Evolutionary conservation across 495 filamentous ascomycete genomes (phyloP).

Genomic region (Hapsidospora chrysogenum): DNA sequence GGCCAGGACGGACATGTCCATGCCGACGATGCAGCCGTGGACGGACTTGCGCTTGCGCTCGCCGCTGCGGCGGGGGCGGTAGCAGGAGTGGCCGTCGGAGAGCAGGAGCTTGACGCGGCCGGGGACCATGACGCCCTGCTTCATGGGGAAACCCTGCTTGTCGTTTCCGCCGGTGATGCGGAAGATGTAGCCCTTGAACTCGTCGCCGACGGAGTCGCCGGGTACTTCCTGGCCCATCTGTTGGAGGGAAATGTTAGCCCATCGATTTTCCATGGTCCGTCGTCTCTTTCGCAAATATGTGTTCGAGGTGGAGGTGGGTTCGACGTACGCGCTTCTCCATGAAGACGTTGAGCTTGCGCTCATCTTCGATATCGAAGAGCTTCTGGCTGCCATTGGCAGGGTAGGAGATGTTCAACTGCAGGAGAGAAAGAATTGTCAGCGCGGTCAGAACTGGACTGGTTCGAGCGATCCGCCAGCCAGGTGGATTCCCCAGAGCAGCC

Average conservation of each 20-base stretch:
- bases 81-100: slow-evolving; percentile 87
- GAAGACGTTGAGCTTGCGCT: slow-evolving; percentile 54
- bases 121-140: slow-evolving; percentile 98
- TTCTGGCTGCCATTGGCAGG: slow-evolving; percentile 98
- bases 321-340: slow-evolving; percentile 30
- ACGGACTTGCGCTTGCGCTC: slow-evolving; percentile 99
- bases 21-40: slow-evolving; percentile 92
- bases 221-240: slow-evolving; percentile 94
- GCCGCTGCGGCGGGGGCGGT: slow-evolving; percentile 89
- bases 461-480: not conserved
- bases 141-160: slow-evolving; percentile 99
- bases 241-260: slow-evolving; percentile 8
- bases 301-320: not conserved
- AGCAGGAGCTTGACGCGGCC: slow-evolving; percentile 94
- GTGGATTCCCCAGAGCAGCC: not conserved
- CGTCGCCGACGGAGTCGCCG: slow-evolving; percentile 85
- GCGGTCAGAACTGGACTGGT: not conserved
- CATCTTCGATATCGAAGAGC: slow-evolving; percentile 96
- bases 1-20: slow-evolving; percentile 85
- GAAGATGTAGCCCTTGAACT: slow-evolving; percentile 98
- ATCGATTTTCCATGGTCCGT: slow-evolving; percentile 8
- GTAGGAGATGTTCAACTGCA: slow-evolving; percentile 97
- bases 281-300: not conserved
- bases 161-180: slow-evolving; percentile 99
- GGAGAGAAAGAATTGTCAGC: not conserved